Percentiles rank a stretch among this genome's conserved stretches.
These are phyloP conservation scores for Talaromyces sp. DNA, from an alignment of 2,329 filamentous ascomycete species.

Conservation along the genomic window DNA sequence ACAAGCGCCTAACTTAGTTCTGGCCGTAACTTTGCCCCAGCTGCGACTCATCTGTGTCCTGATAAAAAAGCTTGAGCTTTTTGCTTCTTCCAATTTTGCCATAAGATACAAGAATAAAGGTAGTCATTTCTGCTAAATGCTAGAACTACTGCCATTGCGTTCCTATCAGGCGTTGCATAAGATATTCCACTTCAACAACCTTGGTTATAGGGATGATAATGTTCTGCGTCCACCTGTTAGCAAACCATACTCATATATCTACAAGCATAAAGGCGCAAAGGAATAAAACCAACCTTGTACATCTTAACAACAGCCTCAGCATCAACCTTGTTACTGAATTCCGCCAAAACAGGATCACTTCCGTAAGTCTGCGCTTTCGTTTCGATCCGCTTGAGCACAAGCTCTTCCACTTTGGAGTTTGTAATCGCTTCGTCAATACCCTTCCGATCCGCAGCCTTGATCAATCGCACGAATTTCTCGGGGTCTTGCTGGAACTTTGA, in stretches of 20 bases:
- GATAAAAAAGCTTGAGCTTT: not conserved
- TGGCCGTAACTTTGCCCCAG: too few relatives aligned
- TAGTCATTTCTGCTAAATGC: not conserved
- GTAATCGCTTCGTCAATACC: slow-evolving; percentile 90
- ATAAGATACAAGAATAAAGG: not conserved
- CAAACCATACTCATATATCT: not conserved
- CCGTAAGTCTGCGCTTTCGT: slow-evolving; percentile 93
- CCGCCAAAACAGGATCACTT: slow-evolving; percentile 67
- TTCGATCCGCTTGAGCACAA: slow-evolving; percentile 79
- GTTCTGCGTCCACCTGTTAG: slow-evolving; percentile 39
- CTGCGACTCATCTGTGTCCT: too few relatives aligned
- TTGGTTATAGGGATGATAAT: slow-evolving; percentile 97
- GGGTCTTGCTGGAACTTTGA: slow-evolving; percentile 83
- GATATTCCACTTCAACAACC: slow-evolving; percentile 93
- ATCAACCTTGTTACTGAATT: slow-evolving; percentile 67
- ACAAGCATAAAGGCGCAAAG: not conserved
- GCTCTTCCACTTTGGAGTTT: slow-evolving; percentile 79
- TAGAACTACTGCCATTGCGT: slow-evolving; percentile 43
- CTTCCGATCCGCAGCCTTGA: slow-evolving; percentile 70
- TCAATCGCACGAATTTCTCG: slow-evolving; percentile 74
- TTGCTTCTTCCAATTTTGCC: too few relatives aligned
- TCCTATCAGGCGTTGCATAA: slow-evolving; percentile 78
- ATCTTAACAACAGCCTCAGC: slow-evolving; percentile 84
- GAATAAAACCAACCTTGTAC: slow-evolving; percentile 57
- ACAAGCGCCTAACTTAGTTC: too few relatives aligned